Evolutionary conservation across 192 early-diverging fungal genomes (phyloP), one percentile per base, ranked within the genome.

Genomic region (Kappamyces sp.): DNA sequence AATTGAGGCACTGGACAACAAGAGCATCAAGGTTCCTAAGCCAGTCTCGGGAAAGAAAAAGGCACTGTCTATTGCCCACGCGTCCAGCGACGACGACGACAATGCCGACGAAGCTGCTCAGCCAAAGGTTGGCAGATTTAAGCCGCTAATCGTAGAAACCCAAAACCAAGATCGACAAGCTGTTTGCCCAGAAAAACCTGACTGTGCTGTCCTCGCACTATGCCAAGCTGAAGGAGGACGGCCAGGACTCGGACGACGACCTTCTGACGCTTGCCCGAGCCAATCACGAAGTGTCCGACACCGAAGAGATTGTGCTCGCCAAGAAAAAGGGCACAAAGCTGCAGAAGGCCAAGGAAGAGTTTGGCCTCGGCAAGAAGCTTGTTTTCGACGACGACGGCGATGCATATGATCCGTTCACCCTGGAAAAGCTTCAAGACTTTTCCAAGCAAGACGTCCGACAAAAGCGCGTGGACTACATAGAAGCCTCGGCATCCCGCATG

Each of bases 351-450:
- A 81, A 90, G 44, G 89, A 93, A 70, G 83, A 82, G 58, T 69
- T 75, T 48, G 79, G 85, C 37, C 82, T 76, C 48, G 79, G 83
- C 64, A 72, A 87, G 41, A 90, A 87, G 64, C 3, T 94, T 5
- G 64, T 92, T 46, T 99, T 96, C 74, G 92, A 97, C 75, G 96
- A 99, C 59, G 92, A 96, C 3, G 96, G 96, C 51, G 84, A 86
- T 31, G 85, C 85, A 38, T 70, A 68, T 67, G 58, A 86, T 51
- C 59, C 60, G 6, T 91, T 92, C 59, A 80, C 87, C 70, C 70
- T 99, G 51, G 77, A 93, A 69, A 76, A 84, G 47, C 86, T 95
- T 53, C 79, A 77, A 36, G 84, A 84, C 31, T 97, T 96, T 79
- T 84, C 82, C 53, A 68, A 80, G 48, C 87, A 87, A 38, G 83